phyloP scores from a whole-genome alignment of 202 grass and related monocot species.

The Carex sylvatica region DNA sequence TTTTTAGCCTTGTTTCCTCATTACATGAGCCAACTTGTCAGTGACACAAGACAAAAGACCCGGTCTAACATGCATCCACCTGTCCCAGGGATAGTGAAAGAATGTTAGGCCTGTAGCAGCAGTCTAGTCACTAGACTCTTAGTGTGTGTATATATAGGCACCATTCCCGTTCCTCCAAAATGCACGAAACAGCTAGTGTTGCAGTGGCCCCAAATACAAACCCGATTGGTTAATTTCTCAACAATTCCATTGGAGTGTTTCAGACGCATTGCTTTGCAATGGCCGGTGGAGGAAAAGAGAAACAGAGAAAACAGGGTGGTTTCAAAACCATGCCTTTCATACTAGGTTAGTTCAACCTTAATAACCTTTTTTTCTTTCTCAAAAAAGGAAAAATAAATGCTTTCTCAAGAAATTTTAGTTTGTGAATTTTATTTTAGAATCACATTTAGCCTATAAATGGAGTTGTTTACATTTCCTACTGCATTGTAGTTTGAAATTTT shows the following conservation, averaged over 20 bases:
- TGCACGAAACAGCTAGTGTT: background rate
- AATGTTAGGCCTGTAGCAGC: background rate
- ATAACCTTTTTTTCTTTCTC: background rate
- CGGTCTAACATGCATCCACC: background rate
- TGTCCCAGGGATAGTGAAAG: background rate
- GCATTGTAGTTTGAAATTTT: background rate
- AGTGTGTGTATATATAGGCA: slow-evolving; percentile 21
- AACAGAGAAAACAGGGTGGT: slow-evolving; percentile 53
- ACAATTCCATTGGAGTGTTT: slow-evolving; percentile 24
- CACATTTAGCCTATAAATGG: background rate
- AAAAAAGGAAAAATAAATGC: background rate
- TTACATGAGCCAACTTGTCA: background rate
- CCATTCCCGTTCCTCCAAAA: slow-evolving; percentile 16
- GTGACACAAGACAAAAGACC: background rate
- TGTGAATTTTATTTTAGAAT: background rate
- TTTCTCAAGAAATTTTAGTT: background rate
- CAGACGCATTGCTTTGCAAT: background rate
- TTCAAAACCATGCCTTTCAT: slow-evolving; percentile 91
- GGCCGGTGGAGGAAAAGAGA: slow-evolving; percentile 18
- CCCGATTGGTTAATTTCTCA: slow-evolving; percentile 15
- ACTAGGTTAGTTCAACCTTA: slow-evolving; percentile 41
- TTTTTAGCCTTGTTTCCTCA: background rate
- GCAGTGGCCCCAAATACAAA: slow-evolving; percentile 17
- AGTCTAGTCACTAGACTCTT: too few species aligned
- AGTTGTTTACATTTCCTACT: background rate